A percentile compares a stretch with the other conserved stretches of the same genome.
Conservation (phyloP, 73 alveolate genomes). For the Strombidium stylifer region DNA sequence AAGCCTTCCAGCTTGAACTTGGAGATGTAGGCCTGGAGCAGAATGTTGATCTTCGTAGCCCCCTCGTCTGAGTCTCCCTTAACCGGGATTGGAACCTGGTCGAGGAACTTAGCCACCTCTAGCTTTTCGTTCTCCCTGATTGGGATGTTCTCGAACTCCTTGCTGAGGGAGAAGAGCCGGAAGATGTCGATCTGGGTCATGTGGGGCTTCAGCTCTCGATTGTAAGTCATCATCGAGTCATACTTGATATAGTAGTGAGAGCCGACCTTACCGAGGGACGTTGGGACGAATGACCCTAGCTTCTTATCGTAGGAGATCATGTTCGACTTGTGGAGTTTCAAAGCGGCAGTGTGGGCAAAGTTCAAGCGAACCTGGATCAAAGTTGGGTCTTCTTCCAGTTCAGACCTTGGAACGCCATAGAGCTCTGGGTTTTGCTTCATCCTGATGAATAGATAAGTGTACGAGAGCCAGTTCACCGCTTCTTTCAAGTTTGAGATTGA, state of each 20-base stretch:
- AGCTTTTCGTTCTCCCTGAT: constrained; percentile 99
- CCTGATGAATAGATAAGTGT: constrained; percentile 95
- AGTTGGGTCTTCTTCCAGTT: constrained; percentile 81
- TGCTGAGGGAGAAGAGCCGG: constrained; percentile 95
- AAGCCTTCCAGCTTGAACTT: constrained; percentile 97
- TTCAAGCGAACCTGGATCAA: constrained; percentile 89
- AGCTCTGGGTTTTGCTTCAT: constrained; percentile 90
- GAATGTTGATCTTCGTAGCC: constrained; percentile 95
- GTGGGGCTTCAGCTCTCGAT: constrained; percentile 92
- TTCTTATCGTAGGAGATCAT: constrained; percentile 88
- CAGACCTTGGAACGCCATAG: constrained; percentile 84
- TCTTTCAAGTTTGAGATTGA: constrained; percentile 90
- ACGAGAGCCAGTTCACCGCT: constrained; percentile 99
- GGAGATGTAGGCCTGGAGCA: constrained; percentile 97
- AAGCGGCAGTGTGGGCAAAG: constrained; percentile 93
- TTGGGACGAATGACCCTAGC: constrained; percentile 82
- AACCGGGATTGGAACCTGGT: constrained; percentile 98
- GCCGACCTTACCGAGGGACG: constrained; percentile 97
- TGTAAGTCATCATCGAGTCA: constrained; percentile 95
- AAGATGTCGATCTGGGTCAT: constrained; percentile 98
- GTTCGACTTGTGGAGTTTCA: constrained; percentile 77
- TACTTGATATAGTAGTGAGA: constrained; percentile 97
- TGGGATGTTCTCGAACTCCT: constrained; percentile 98
- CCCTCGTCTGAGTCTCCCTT: constrained; percentile 98
- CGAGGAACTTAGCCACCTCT: constrained; percentile 80